These are phyloP conservation scores for Furcasterigmium sp. DNA, from an alignment of 2,329 filamentous ascomycete genomes.

Conservation along the genomic window DNA sequence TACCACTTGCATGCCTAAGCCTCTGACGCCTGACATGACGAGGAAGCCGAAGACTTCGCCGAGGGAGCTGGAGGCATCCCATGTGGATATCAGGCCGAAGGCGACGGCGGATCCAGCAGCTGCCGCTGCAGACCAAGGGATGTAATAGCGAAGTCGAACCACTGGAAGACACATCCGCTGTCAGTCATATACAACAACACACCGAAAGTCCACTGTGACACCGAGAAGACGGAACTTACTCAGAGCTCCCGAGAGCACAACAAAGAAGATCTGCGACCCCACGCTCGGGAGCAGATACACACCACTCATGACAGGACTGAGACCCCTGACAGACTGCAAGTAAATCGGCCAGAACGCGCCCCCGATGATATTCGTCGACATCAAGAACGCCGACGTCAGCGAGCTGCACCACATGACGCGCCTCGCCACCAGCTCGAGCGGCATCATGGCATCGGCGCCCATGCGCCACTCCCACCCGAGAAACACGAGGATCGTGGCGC, in stretches of 20 bases:
- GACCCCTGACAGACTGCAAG: constrained; percentile 15
- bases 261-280: constrained; percentile 7
- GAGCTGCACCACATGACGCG: constrained; percentile 37
- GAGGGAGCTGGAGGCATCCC: constrained; percentile 22
- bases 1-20: constrained; percentile 36
- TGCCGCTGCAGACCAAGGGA: constrained; percentile 23
- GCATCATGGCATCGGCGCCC: constrained; percentile 45
- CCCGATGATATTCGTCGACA: constrained; percentile 35
- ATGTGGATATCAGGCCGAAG: constrained; percentile 30
- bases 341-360: constrained; percentile 32
- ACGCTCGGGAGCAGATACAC: constrained; percentile 10
- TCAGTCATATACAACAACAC: not conserved
- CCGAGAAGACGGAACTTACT: constrained; percentile 2
- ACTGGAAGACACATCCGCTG: constrained; percentile 19
- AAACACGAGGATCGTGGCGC: constrained; percentile 25
- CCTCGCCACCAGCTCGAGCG: constrained; percentile 34
- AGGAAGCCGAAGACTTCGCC: constrained; percentile 34
- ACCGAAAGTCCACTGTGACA: too few relatives aligned
- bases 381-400: constrained; percentile 35
- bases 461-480: constrained; percentile 33
- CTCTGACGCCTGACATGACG: constrained; percentile 45
- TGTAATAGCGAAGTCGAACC: constrained; percentile 18
- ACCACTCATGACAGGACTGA: constrained; percentile 14
- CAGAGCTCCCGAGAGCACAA: constrained; percentile 5
- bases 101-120: constrained; percentile 28